Conservation (phyloP, 768 basidiomycete genomes). For the Sarcomyxa edulis region DNA sequence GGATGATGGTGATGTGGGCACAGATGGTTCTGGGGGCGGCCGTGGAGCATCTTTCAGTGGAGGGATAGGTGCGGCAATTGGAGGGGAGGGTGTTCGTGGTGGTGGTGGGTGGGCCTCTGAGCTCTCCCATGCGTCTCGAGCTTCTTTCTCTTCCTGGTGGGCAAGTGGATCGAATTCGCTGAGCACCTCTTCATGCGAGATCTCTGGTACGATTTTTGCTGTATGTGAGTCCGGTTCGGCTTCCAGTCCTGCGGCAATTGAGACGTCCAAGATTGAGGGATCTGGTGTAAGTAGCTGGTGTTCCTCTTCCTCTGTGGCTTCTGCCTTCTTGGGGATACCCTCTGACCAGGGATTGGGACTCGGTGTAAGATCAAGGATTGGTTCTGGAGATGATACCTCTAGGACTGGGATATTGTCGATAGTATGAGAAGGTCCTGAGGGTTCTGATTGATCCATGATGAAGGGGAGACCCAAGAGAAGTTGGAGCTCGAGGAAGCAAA, state of each 20-base stretch:
- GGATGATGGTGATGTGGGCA: constrained; percentile 25
- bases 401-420: too few relatives aligned
- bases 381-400: too few relatives aligned
- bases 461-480: too few relatives aligned
- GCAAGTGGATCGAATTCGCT: constrained; percentile 67
- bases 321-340: too few relatives aligned
- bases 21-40: constrained; percentile 15
- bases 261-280: constrained; percentile 34
- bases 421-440: too few relatives aligned
- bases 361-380: too few relatives aligned
- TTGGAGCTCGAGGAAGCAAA: too few relatives aligned
- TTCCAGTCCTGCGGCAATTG: constrained; percentile 31
- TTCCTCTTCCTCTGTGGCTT: too few relatives aligned
- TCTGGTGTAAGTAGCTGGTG: constrained; percentile 35
- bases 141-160: constrained; percentile 50
- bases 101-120: constrained; percentile 60
- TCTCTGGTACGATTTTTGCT: constrained; percentile 13
- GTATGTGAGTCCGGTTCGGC: constrained; percentile 11
- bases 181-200: constrained; percentile 40
- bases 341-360: too few relatives aligned
- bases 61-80: constrained; percentile 25
- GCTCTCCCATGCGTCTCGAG: constrained; percentile 59
- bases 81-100: constrained; percentile 28
- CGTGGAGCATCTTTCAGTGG: constrained; percentile 28
- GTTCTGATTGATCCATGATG: too few relatives aligned